A percentile compares a stretch with the other conserved stretches of the same genome.
Evolutionary conservation across 768 basidiomycete genomes (phyloP).

Genomic region (Suillus luteus): DNA sequence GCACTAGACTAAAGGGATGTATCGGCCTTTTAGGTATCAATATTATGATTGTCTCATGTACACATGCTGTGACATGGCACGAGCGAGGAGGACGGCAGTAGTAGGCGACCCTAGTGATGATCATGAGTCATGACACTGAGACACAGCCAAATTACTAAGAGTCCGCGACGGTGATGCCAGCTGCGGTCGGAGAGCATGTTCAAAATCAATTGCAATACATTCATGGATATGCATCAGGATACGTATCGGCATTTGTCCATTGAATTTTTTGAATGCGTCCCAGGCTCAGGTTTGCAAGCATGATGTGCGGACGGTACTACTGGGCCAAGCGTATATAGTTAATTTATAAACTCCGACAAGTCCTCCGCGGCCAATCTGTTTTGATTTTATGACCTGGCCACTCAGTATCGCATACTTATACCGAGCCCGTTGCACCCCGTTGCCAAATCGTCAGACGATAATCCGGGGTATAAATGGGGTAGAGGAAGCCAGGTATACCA

Average conservation of each 20-base stretch:
- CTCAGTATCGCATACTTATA: background rate
- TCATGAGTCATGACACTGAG: background rate
- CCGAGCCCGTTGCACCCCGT: background rate
- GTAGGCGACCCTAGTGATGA: background rate
- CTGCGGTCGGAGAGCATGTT: too few species aligned
- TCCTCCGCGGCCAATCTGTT: background rate
- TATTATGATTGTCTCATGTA: background rate
- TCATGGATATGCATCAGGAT: background rate
- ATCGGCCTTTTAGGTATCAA: background rate
- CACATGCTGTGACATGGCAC: background rate
- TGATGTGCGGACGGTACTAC: background rate
- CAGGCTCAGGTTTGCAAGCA: background rate
- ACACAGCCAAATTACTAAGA: background rate
- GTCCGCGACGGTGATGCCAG: background rate
- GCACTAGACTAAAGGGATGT: background rate
- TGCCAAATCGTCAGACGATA: background rate
- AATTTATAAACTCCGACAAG: background rate
- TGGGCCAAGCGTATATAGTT: background rate
- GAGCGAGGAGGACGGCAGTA: background rate
- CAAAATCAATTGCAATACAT: background rate
- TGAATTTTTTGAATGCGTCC: background rate
- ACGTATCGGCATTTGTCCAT: background rate
- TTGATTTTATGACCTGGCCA: background rate
- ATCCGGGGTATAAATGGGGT: background rate
- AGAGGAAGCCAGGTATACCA: background rate